Base-by-base conservation (phyloP, 495 filamentous ascomycete genomes). In the Penicillium waksmanii region DNA sequence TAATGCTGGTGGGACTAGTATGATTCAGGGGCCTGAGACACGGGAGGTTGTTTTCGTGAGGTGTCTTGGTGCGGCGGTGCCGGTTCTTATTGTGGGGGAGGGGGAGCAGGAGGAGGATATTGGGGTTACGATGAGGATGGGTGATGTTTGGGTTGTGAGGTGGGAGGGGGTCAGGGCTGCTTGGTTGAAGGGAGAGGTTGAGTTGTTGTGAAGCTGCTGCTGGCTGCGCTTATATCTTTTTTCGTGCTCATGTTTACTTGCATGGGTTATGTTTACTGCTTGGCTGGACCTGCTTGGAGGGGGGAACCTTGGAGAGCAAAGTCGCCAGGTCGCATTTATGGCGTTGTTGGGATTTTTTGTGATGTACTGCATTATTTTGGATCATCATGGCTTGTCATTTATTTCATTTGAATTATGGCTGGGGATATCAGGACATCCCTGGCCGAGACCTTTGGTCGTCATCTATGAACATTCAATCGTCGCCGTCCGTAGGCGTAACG, bases 1-100 rank as follows among this genome's bases (percentile, higher is more conserved):
- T 77, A 90, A 89, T 51, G 85, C 88, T 0, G 94, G 91, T 1
- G 92, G 92, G 2, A 88, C 92, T 56, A 91, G 85, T 75, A 98
- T 98, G 95, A 84, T 98, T 21, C 91, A 96, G 61, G 79, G 82
- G 1, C 95, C 95, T 8, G 96, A 98, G 75, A 71, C 82, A 53
- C 87, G 92, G 43, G 80, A 83, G 42, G 92, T 90, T 17, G 92
- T 97, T 12, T 96, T 98, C 75, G 87, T 91, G 42, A 77, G 94
- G 58, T 85, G 89, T 62, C 74, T 97, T 31, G 81, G 73, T 33
- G 82, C 82, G 49, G 70, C 78, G 66, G 82, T 87, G 40, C 68
- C 72, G 38, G 72, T 85, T 43, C 77, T 85, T 51, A 73, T 82
- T 57, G 82, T 80, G 17, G 77, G 77, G 5, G 87, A 83, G 13